Percentiles rank a stretch among this genome's conserved stretches.
These are phyloP conservation scores for Blastobotrys attinorum DNA, from an alignment of 805 yeast genomes.

Conservation along the genomic window DNA sequence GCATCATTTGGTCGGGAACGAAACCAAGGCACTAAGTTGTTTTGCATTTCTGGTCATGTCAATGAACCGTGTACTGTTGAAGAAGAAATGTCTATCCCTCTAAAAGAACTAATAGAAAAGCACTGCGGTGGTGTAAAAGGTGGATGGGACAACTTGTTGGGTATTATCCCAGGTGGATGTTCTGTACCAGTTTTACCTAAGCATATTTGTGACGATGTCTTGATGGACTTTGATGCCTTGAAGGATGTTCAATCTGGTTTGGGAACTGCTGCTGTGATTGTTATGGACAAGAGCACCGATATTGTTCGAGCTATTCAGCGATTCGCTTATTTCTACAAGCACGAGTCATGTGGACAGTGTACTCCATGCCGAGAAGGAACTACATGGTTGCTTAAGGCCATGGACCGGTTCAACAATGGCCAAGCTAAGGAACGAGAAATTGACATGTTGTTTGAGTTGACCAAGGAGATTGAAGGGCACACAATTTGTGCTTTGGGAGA, in stretches of 20 bases:
- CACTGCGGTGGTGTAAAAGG: slow-evolving; percentile 90
- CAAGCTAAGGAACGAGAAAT: slow-evolving; percentile 77
- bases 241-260: slow-evolving; percentile 80
- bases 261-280: slow-evolving; percentile 91
- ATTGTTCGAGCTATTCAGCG: slow-evolving; percentile 81
- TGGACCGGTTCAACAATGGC: slow-evolving; percentile 73
- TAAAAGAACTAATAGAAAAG: slow-evolving; percentile 71
- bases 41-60: slow-evolving; percentile 84
- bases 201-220: slow-evolving; percentile 53
- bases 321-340: slow-evolving; percentile 76
- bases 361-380: slow-evolving; percentile 95
- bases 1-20: slow-evolving; percentile 77
- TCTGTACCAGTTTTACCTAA: slow-evolving; percentile 78
- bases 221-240: slow-evolving; percentile 85
- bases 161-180: slow-evolving; percentile 85
- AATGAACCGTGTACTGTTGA: slow-evolving; percentile 90
- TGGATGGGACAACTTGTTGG: slow-evolving; percentile 87
- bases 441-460: slow-evolving; percentile 75
- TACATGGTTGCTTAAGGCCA: slow-evolving; percentile 73
- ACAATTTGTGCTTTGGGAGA: slow-evolving; percentile 90
- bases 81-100: slow-evolving; percentile 88
- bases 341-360: slow-evolving; percentile 92
- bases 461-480: slow-evolving; percentile 85
- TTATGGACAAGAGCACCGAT: slow-evolving; percentile 81
- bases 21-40: slow-evolving; percentile 75